These are phyloP conservation scores for Microdochium nivale DNA, from an alignment of 2,329 filamentous ascomycete genomes.

Conservation along the genomic window DNA sequence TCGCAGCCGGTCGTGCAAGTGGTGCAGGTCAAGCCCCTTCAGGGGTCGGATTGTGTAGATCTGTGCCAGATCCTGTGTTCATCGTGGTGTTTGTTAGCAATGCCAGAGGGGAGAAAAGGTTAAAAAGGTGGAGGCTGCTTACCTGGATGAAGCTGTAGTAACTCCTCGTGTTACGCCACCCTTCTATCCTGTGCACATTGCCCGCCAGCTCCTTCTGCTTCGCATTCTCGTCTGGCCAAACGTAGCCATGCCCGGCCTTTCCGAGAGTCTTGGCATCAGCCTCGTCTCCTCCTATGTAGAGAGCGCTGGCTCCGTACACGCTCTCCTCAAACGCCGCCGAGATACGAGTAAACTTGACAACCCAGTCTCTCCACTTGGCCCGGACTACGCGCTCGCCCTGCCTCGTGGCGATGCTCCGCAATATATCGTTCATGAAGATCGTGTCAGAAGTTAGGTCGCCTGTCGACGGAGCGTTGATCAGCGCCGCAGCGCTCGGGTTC, in stretches of 20 bases:
- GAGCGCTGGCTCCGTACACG: constrained; percentile 85
- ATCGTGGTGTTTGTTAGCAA: constrained; percentile 23
- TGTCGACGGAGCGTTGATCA: constrained; percentile 28
- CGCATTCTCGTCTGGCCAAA: constrained; percentile 78
- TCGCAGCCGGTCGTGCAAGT: constrained; percentile 85
- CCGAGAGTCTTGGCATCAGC: constrained; percentile 48
- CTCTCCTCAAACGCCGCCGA: constrained; percentile 91
- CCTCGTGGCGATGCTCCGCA: constrained; percentile 73
- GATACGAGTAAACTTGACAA: constrained; percentile 87
- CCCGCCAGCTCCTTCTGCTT: constrained; percentile 83
- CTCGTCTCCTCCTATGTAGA: constrained; percentile 77
- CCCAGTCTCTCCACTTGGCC: constrained; percentile 89
- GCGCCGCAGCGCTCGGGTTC: constrained; percentile 46
- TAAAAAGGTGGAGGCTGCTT: constrained; percentile 11
- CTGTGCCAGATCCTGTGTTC: constrained; percentile 51
- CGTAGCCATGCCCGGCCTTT: constrained; percentile 79
- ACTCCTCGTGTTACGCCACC: constrained; percentile 90
- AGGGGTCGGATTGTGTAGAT: constrained; percentile 58
- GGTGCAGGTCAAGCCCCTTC: constrained; percentile 77
- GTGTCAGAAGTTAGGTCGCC: constrained; percentile 75
- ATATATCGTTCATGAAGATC: constrained; percentile 80
- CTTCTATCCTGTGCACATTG: constrained; percentile 88
- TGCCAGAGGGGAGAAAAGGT: constrained; percentile 11
- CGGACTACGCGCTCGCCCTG: constrained; percentile 86
- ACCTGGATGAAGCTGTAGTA: constrained; percentile 94